phyloP scores from a whole-genome alignment of 2,329 filamentous ascomycete genomes.

The Amauroascus verrucosus region DNA sequence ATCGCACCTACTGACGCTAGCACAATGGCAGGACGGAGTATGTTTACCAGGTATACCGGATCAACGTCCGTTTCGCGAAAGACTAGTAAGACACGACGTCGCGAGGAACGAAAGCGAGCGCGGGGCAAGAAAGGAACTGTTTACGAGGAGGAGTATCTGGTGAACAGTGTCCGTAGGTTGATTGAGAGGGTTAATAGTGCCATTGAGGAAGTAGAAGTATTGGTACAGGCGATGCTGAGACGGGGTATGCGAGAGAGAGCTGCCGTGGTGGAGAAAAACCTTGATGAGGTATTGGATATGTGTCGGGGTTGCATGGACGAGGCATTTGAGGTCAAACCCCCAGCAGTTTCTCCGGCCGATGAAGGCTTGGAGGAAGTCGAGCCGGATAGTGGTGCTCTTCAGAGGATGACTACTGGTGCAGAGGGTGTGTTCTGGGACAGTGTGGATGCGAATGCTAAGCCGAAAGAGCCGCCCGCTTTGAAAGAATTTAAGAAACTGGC shows the following conservation, averaged over 20 bases:
- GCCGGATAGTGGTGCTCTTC: conserved; percentile 16
- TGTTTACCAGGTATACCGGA: conserved; percentile 88
- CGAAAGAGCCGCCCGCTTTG: conserved; percentile 42
- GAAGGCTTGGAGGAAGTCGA: conserved; percentile 21
- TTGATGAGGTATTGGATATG: conserved; percentile 61
- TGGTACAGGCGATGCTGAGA: conserved; percentile 67
- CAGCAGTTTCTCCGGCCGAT: conserved; percentile 21
- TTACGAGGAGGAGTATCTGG: conserved; percentile 95
- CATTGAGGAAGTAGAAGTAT: conserved; percentile 58
- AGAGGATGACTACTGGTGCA: conserved; percentile 19
- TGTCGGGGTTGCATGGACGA: conserved; percentile 59
- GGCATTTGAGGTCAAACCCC: conserved; percentile 48
- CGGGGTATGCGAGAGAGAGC: conserved; percentile 82
- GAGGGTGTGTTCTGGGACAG: conserved; percentile 35
- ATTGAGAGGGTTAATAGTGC: conserved; percentile 70
- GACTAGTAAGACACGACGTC: conserved; percentile 74
- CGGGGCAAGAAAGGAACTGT: conserved; percentile 92
- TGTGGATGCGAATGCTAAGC: conserved; percentile 30
- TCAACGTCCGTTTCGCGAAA: conserved; percentile 52
- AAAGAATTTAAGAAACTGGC: conserved; percentile 38
- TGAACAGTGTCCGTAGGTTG: conserved; percentile 73
- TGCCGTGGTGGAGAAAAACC: conserved; percentile 60
- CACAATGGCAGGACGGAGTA: conserved; percentile 64
- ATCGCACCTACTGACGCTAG: conserved; percentile 75
- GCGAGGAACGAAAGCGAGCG: conserved; percentile 91